Percentiles rank a stretch among this genome's conserved stretches.
Evolutionary conservation across 345 rosid species (phyloP).

Genomic region (Dovyalis caffra): DNA sequence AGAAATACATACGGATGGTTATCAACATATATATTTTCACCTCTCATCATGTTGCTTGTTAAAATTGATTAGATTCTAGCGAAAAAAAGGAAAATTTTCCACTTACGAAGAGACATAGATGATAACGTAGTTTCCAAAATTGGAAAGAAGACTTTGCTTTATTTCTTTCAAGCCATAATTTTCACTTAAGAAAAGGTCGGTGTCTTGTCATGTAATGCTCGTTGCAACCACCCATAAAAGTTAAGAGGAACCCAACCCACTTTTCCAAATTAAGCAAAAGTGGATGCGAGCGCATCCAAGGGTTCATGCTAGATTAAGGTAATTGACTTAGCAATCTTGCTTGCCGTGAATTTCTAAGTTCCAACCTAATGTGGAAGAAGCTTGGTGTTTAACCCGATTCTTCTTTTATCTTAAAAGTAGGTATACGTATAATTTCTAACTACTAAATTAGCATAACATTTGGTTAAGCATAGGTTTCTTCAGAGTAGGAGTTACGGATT

Average conservation of each 20-base stretch:
- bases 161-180: not conserved
- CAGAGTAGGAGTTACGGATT: too few relatives aligned
- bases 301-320: not conserved
- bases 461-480: too few relatives aligned
- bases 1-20: not conserved
- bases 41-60: not conserved
- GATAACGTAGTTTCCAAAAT: not conserved
- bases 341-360: not conserved
- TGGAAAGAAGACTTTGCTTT: not conserved
- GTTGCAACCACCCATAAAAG: not conserved
- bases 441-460: too few relatives aligned
- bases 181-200: not conserved
- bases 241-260: not conserved
- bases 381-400: not conserved
- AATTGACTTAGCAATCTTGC: not conserved
- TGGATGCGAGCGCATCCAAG: not conserved
- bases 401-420: too few relatives aligned
- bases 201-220: not conserved
- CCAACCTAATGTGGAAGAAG: not conserved
- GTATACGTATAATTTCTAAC: too few relatives aligned
- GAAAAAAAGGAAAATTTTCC: not conserved
- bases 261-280: not conserved
- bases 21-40: not conserved
- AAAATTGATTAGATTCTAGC: not conserved
- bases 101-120: not conserved